These are phyloP conservation scores for Calycina herbarum DNA, from an alignment of 2,329 filamentous ascomycete genomes.

Conservation along the genomic window DNA sequence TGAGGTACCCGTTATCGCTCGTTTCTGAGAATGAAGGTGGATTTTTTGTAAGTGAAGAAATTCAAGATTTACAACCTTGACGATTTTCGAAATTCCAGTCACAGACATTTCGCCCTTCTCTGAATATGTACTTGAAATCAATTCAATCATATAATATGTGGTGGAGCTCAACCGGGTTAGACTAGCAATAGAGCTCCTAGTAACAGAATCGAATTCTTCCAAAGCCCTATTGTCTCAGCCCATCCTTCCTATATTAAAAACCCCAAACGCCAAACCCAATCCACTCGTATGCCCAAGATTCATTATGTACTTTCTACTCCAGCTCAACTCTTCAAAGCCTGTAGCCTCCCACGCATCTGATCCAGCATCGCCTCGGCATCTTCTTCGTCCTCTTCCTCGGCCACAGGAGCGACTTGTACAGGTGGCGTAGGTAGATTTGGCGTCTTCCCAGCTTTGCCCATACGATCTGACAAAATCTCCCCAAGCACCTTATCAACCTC, in stretches of 20 bases:
- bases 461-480: conserved; percentile 82
- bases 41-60: neutral
- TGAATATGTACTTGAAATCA: neutral
- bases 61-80: conserved; percentile 20
- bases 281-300: conserved; percentile 4
- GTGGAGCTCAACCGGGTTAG: neutral
- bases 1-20: no score
- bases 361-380: conserved; percentile 88
- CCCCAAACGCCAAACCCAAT: conserved; percentile 5
- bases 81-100: conserved; percentile 12
- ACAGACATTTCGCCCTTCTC: no score
- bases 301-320: neutral
- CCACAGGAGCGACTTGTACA: conserved; percentile 51
- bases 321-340: conserved; percentile 82
- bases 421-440: conserved; percentile 53
- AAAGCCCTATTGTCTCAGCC: neutral
- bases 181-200: neutral
- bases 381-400: conserved; percentile 73
- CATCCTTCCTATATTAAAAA: neutral
- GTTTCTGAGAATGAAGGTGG: no score
- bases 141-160: neutral
- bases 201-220: conserved; percentile 3
- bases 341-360: conserved; percentile 88
- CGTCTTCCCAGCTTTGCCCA: conserved; percentile 63
- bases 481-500: conserved; percentile 93